phyloP scores from a whole-genome alignment of 345 rosid species.

The Conringia planisiliqua region DNA sequence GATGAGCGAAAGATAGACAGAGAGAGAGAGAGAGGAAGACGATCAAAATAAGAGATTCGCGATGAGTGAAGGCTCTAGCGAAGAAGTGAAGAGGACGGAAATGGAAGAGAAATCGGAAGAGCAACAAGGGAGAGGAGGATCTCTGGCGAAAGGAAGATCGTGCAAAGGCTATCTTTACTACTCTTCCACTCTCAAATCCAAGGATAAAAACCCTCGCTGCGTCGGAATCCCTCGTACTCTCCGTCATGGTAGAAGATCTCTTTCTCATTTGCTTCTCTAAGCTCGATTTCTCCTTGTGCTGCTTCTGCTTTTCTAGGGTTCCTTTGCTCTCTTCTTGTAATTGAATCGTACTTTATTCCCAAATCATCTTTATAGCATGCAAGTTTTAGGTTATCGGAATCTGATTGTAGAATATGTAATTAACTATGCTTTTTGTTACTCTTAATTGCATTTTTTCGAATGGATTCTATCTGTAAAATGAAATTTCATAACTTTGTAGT shows the following conservation, averaged over 20 bases:
- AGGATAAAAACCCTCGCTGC: constrained; percentile 58
- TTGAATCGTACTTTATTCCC: not conserved
- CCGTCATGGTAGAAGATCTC: constrained; percentile 31
- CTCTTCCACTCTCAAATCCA: constrained; percentile 57
- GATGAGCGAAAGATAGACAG: constrained; percentile 12
- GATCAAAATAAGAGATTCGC: not conserved
- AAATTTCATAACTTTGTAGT: constrained; percentile 20
- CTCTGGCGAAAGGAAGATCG: constrained; percentile 46
- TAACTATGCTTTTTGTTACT: not conserved
- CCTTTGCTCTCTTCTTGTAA: not conserved
- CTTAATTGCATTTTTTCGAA: not conserved
- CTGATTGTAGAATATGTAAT: not conserved
- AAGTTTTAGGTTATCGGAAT: not conserved
- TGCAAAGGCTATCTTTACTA: constrained; percentile 63
- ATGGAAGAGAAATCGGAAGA: constrained; percentile 14
- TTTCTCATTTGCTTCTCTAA: not conserved
- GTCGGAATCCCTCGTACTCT: constrained; percentile 65
- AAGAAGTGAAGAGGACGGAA: constrained; percentile 26
- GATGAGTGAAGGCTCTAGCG: constrained; percentile 32
- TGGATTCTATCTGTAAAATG: not conserved
- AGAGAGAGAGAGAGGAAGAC: not conserved
- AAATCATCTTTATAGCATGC: no score
- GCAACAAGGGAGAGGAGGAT: constrained; percentile 21
- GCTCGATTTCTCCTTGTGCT: not conserved
- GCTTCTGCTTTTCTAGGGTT: not conserved